Evolutionary conservation across 305 asterid genomes (phyloP), one percentile per base, ranked within the genome.

Genomic region (Lippia alba): DNA sequence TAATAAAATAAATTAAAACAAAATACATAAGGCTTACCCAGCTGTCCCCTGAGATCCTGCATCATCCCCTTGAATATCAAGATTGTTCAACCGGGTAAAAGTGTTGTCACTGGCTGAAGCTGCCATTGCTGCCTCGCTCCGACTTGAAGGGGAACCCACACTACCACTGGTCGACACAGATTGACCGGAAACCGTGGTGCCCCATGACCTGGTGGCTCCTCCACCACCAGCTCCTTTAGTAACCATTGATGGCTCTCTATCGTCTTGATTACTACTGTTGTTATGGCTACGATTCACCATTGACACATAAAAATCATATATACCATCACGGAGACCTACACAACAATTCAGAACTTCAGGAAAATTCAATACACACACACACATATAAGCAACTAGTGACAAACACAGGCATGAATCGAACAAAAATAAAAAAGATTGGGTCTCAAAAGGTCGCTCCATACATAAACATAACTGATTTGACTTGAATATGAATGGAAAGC

Each of bases 141-240:
- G 86, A 83, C 88, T 87, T 10, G 96, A 93, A 0, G 99, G 97
- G 4, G 99, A 89, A 46, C 99, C 99, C 49, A 89, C 81, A 34
- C 99, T 94, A 18, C 97, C 92, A 76, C 97, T 94, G 18, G 96
- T 94, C 4, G 97, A 91, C 72, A 91, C 76, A 4, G 99, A 94
- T 79, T 91, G 97, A 73, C 97, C 97, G 51, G 98, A 91, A 70
- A 75, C 81, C 36, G 91, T 80, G 44, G 94, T 84, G 17, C 96
- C 96, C 84, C 94, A 86, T 70, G 96, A 87, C 85, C 89, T 88
- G 66, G 90, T 82, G 63, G 85, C 83, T 68, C 94, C 94, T 41
- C 84, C 80, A 14, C 82, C 80, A 40, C 82, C 82, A 33, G 66
- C 66, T 8, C 90, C 82, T 77, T 75, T 82, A 65, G 87, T 75